Evolutionary conservation across 495 filamentous ascomycete species (phyloP), one percentile per base, ranked within the genome.

Genomic region (Annulohypoxylon maeteangense): DNA sequence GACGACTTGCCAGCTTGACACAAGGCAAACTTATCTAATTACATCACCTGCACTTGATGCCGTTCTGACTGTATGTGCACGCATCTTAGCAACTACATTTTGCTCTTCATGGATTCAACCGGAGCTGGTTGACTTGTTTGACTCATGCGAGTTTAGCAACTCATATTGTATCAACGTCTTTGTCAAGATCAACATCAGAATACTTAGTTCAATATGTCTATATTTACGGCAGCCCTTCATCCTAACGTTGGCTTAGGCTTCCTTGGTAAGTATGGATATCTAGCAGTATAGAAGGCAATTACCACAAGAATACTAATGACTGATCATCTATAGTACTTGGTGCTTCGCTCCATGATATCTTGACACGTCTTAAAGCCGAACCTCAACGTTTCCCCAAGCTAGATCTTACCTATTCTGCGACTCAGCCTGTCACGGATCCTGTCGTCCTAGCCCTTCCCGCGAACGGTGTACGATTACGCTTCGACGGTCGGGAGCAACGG

Each of bases 401-500:
- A 75, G 90, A 97, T 59, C 80, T 98, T 50, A 86, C 87, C 58
- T 95, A 95, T 79, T 91, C 91, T 22, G 80, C 87, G 6, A 78
- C 80, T 14, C 81, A 90, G 12, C 95, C 95, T 27, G 83, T 98
- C 8, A 81, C 76, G n/a, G 84, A 88, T 4, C 92, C 92, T 0
- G 85, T 97, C 20, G 77, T 91, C 34, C 75, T 99, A 29, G 85
- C 83, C 38, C 87, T 98, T 10, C 92, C 93, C 8, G 85, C 86
- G 5, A 98, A 98, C 79, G 95, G 95, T 18, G 72, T 99, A 25
- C 92, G 95, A 11, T 81, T 98, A 53, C 92, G 91, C 25, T 99
- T 99, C 73, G 95, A 99, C 75, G 95, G 95, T 0, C 90, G 93
- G 2, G 93, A 97, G 73, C 95, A 99, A 80, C 87, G 94, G 44